These are phyloP conservation scores for Grifola frondosa DNA, from an alignment of 1,284 basidiomycete species.

Conservation along the genomic window DNA sequence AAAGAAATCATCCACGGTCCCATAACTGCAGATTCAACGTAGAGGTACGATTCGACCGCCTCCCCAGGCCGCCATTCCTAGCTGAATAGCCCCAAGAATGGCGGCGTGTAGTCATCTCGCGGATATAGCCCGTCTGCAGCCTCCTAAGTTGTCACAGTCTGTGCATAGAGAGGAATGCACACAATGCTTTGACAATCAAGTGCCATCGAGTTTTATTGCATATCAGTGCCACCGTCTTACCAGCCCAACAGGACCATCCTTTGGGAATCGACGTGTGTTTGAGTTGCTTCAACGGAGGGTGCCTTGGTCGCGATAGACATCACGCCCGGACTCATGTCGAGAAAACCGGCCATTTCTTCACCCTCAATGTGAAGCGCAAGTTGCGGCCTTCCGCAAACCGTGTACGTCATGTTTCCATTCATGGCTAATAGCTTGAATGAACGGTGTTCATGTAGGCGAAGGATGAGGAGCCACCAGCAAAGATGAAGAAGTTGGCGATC, in stretches of 20 bases:
- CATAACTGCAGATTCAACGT: no score
- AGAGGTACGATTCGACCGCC: no score
- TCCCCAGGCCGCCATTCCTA: no score
- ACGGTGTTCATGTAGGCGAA: constrained; percentile 37
- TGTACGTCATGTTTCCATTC: constrained; percentile 43
- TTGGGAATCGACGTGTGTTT: constrained; percentile 90
- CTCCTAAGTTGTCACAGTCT: constrained; percentile 45
- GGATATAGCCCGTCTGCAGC: constrained; percentile 39
- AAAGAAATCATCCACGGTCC: no score
- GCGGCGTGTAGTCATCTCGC: constrained; percentile 34
- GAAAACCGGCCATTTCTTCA: constrained; percentile 75
- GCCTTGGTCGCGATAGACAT: constrained; percentile 58
- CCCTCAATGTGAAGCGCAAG: constrained; percentile 81
- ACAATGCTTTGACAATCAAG: constrained; percentile 95
- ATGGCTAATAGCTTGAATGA: not conserved
- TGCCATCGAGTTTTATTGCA: constrained; percentile 31
- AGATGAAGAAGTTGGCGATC: constrained; percentile 90
- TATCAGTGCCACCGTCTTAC: constrained; percentile 1
- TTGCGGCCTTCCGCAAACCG: constrained; percentile 66
- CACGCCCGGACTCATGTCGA: constrained; percentile 74
- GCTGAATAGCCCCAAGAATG: no score
- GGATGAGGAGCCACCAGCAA: constrained; percentile 79
- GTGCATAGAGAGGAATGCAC: constrained; percentile 92
- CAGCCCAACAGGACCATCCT: constrained; percentile 56
- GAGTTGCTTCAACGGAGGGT: constrained; percentile 92